Evolutionary conservation across 116 monocot species (phyloP).

Genomic region (Cymodocea nodosa): DNA sequence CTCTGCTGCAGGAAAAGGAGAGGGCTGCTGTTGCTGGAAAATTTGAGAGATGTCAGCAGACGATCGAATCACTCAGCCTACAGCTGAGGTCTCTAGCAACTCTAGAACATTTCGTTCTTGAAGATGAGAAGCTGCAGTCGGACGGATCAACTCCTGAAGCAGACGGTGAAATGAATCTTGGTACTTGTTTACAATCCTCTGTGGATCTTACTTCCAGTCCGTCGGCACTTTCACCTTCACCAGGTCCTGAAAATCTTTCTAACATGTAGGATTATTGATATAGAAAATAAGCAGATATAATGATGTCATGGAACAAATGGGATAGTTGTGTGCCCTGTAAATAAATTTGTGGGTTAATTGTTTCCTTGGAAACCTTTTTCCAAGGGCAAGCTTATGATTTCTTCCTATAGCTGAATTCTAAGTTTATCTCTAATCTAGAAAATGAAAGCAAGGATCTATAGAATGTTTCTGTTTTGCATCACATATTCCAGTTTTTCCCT

Average conservation of each 20-base stretch:
- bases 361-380: neutral
- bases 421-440: neutral
- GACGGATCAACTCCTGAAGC: neutral
- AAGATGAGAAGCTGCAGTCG: constrained; percentile 15
- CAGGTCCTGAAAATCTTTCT: neutral
- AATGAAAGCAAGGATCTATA: neutral
- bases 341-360: neutral
- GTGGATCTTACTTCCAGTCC: neutral
- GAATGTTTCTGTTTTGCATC: neutral
- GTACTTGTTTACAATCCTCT: neutral
- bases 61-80: constrained; percentile 52
- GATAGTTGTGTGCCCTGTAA: neutral
- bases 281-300: neutral
- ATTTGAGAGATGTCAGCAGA: constrained; percentile 60
- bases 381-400: neutral
- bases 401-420: neutral
- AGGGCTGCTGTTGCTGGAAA: constrained; percentile 35
- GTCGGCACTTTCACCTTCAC: neutral
- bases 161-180: neutral
- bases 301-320: neutral
- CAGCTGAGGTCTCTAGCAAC: constrained; percentile 49
- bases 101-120: constrained; percentile 30
- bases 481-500: neutral
- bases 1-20: constrained; percentile 37
- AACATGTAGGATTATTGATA: neutral